Evolutionary conservation across 805 yeast species (phyloP), one percentile per base, ranked within the genome.

Genomic region (Hanseniaspora nectarophila): DNA sequence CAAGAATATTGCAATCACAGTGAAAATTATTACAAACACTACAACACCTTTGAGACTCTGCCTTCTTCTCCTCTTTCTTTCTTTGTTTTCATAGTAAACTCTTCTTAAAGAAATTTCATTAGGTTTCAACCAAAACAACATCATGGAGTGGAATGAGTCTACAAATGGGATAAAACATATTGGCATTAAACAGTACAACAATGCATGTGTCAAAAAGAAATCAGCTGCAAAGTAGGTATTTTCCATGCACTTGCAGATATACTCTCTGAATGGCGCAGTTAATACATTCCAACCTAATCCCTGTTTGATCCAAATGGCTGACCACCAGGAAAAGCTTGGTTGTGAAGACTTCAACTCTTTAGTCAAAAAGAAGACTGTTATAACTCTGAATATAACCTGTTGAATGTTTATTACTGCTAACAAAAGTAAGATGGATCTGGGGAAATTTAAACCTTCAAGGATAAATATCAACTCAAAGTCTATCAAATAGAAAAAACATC

Each of bases 301-400:
- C 0, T 80, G 72, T 13, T 72, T 72, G 44, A 74, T 60, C 90
- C 90, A 83, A 53, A 73, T 76, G 0, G 89, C 88, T 10, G 85
- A 75, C 88, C 89, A 83, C 86, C 87, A 82, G 2, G 89, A 81
- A 34, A 75, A 62, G 58, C 81, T 84, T 0, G 85, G 67, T 43
- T 70, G 73, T 56, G 75, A 82, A 56, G 74, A 77, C 54, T 72
- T 74, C 57, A 73, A 73, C 59, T 86, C 95, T 45, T 82, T 72
- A 7, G 84, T 75, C 38, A 85, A 62, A 4, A 81, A 56, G 0
- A 76, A 43, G 1, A 76, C 68, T 0, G 78, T 75, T 4, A 78
- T 51, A 1, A 73, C 45, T 52, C 76, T 77, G 61, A 82, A 76
- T 5, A 83, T n/a, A 51, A 78, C 63, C 21, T 74, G 69, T 55